phyloP scores from a whole-genome alignment of 2,329 filamentous ascomycete species.

The Dactylellina sp. region DNA sequence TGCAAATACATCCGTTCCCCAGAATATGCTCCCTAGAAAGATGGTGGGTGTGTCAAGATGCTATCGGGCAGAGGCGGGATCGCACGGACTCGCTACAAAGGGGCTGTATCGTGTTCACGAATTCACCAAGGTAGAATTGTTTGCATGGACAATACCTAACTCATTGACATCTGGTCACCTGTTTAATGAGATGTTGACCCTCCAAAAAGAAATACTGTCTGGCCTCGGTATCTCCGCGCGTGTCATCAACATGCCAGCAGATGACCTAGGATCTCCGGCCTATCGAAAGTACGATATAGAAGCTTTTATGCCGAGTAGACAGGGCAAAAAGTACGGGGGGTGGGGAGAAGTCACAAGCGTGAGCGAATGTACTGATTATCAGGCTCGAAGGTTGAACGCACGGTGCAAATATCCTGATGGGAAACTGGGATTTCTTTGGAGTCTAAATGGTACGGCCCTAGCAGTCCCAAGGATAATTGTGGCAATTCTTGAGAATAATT shows the following conservation, averaged over 20 bases:
- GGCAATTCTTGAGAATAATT: conserved; percentile 89
- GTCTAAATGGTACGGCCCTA: conserved; percentile 91
- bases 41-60: conserved; percentile 88
- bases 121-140: conserved; percentile 98
- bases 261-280: conserved; percentile 89
- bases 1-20: conserved; percentile 76
- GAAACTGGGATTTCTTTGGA: conserved; percentile 82
- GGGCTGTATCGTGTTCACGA: conserved; percentile 97
- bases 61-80: conserved; percentile 94
- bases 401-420: conserved; percentile 70
- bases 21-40: conserved; percentile 77
- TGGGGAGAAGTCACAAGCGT: conserved; percentile 95
- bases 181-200: conserved; percentile 85
- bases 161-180: conserved; percentile 68
- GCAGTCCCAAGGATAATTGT: conserved; percentile 91
- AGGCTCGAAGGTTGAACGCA: conserved; percentile 83
- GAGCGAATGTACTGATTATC: conserved; percentile 94
- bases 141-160: conserved; percentile 83
- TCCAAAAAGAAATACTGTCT: conserved; percentile 85
- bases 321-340: conserved; percentile 71
- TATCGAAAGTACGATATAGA: conserved; percentile 92
- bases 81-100: conserved; percentile 88
- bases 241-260: conserved; percentile 89
- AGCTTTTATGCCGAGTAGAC: conserved; percentile 87
- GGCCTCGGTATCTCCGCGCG: conserved; percentile 85